phyloP scores from a whole-genome alignment of 371 early-diverging fungal genomes.

The Paraphysoderma sedebokerense region DNA sequence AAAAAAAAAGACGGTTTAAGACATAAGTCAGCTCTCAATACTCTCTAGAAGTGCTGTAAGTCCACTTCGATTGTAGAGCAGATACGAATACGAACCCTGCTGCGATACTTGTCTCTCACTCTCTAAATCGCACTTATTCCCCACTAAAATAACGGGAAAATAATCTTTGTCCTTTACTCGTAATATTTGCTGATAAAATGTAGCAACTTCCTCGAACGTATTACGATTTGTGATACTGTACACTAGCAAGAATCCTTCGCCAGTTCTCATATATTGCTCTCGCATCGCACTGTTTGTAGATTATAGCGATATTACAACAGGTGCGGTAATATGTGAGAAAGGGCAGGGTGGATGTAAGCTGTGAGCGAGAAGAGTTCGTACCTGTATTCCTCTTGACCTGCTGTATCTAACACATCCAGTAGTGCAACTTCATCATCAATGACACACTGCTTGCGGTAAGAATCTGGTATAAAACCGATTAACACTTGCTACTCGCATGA shows the following conservation, averaged over 20 bases:
- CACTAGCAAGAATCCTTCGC: slow-evolving; percentile 61
- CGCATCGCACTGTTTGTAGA: slow-evolving; percentile 33
- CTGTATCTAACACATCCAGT: slow-evolving; percentile 86
- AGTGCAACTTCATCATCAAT: slow-evolving; percentile 66
- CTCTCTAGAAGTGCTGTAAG: too few relatives aligned
- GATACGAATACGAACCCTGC: slow-evolving; percentile 19
- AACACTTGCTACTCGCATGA: not conserved
- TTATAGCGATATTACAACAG: not conserved
- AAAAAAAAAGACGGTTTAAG: not conserved
- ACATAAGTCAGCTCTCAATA: too few relatives aligned
- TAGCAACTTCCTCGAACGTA: slow-evolving; percentile 62
- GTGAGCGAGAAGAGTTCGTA: slow-evolving; percentile 8
- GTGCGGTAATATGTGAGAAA: not conserved
- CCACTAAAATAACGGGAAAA: slow-evolving; percentile 79
- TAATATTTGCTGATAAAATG: slow-evolving; percentile 56
- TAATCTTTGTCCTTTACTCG: slow-evolving; percentile 63
- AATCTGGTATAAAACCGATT: slow-evolving; percentile 30
- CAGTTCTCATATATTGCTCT: slow-evolving; percentile 68
- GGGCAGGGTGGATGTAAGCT: not conserved
- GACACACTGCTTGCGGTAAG: slow-evolving; percentile 72
- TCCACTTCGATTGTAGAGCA: slow-evolving; percentile 1
- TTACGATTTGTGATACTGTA: slow-evolving; percentile 45
- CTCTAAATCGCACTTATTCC: slow-evolving; percentile 87
- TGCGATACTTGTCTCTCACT: slow-evolving; percentile 54
- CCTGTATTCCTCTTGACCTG: slow-evolving; percentile 84